Base-by-base conservation (phyloP, 2,329 filamentous ascomycete species). In the Diaporthe sp. region DNA sequence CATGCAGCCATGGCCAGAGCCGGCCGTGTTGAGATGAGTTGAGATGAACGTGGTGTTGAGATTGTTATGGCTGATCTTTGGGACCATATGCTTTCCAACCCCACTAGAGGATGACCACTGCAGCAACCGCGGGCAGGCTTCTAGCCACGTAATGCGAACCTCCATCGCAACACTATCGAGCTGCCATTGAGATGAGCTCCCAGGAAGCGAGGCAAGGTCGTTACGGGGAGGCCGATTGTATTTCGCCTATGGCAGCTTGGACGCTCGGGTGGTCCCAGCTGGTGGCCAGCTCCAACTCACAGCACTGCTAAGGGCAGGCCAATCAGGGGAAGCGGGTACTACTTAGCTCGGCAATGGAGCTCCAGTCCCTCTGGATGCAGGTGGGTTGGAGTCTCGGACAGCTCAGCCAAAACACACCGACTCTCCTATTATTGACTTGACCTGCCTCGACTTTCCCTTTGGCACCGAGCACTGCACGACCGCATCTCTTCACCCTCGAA, bases 361-460 rank as follows among this genome's bases (percentile, higher is more conserved):
- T 74, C 60, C 60, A 65, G 55, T 61, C 34, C 61, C 51, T 73
- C 71, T 73, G 51, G 57, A 57, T 71, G 68, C 73, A 71, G 61
- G 67, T 62, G 70, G 73, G 58, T 71, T 75, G 62, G 42, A 46
- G 60, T 49, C 71, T 61, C 34, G 58, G 75, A 71, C 72, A 74
- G 71, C 75, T 74, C 71, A 75, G 46, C 62, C 60, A 51, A 75
- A 71, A 57, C 75, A 75, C 73, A 71, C 75, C 75, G 71, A 74
- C 71, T 74, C 57, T 51, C 53, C 39, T 71, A 72, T 68, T 72
- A 62, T 67, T 58, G 70, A 49, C 65, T 70, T 70, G 65, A 55
- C 65, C 65, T 70, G 65, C 72, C 57, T 73, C 57, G 74, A 72
- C 70, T 72, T 67, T 70, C 72, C 71, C 61, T 73, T 60, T 73